phyloP scores from a whole-genome alignment of 768 basidiomycete species.

The Amanita subjunquillea region DNA sequence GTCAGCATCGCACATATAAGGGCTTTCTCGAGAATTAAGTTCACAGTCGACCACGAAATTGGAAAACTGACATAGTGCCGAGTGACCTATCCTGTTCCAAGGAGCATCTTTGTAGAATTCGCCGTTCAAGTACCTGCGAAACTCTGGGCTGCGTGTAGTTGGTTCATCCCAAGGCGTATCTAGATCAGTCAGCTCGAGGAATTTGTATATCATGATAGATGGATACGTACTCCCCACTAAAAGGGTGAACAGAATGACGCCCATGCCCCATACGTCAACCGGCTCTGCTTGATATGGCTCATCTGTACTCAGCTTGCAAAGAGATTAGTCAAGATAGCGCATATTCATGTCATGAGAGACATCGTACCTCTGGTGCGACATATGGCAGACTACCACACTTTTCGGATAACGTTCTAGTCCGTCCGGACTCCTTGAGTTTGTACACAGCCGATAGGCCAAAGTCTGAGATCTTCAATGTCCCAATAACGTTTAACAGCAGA shows the following conservation, averaged over 20 bases:
- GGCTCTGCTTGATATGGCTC: conserved; percentile 82
- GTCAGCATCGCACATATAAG: conserved; percentile 68
- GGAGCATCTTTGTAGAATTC: conserved; percentile 66
- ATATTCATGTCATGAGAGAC: neutral
- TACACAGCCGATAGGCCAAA: conserved; percentile 92
- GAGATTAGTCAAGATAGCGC: neutral
- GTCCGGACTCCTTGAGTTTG: conserved; percentile 71
- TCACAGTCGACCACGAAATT: neutral
- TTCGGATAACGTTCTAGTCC: conserved; percentile 67
- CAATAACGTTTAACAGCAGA: conserved; percentile 72
- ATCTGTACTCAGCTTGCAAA: conserved; percentile 48
- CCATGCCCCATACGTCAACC: conserved; percentile 92
- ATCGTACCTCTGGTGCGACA: conserved; percentile 79
- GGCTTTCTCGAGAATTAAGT: conserved; percentile 28
- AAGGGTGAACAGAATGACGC: conserved; percentile 88
- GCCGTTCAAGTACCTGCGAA: conserved; percentile 60
- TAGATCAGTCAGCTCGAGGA: conserved; percentile 16
- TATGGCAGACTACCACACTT: conserved; percentile 91
- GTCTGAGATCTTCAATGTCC: conserved; percentile 87
- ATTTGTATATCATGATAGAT: neutral
- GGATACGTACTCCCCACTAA: conserved; percentile 71
- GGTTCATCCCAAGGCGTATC: conserved; percentile 99
- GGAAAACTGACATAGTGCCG: conserved; percentile 47
- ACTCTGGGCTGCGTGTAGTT: conserved; percentile 71
- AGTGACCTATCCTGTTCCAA: conserved; percentile 58